These are phyloP conservation scores for Dipteronia sinensis DNA, from an alignment of 345 rosid genomes.

Conservation along the genomic window DNA sequence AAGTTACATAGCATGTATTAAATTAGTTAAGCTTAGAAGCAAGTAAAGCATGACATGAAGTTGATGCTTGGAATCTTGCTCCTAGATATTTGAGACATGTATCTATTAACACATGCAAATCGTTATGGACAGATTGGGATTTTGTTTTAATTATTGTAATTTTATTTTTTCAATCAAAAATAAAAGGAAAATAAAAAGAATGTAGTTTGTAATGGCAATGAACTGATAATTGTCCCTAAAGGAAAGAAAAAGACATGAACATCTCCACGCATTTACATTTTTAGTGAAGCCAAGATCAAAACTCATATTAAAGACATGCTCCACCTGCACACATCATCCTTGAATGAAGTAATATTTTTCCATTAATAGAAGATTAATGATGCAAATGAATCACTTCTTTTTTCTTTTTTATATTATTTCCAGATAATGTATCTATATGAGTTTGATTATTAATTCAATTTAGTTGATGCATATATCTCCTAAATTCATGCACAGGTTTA, in stretches of 20 bases:
- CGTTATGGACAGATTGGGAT: not conserved
- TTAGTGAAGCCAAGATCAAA: not conserved
- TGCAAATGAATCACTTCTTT: not conserved
- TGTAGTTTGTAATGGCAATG: not conserved
- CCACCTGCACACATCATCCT: not conserved
- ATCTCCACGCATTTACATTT: not conserved
- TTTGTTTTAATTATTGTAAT: too few species aligned
- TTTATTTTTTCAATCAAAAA: too few species aligned
- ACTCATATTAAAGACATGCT: not conserved
- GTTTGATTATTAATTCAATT: not conserved
- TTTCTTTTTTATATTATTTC: too few species aligned
- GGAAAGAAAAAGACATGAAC: not conserved
- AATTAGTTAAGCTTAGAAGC: not conserved
- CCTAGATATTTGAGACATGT: not conserved
- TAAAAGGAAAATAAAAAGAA: too few species aligned
- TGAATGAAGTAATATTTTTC: not conserved
- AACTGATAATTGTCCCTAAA: not conserved
- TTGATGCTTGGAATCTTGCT: not conserved
- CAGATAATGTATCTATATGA: too few species aligned
- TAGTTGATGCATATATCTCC: not conserved
- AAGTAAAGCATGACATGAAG: not conserved
- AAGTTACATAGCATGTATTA: not conserved
- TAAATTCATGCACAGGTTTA: slow-evolving; percentile 48
- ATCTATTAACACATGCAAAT: not conserved
- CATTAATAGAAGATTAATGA: not conserved